Conservation (phyloP, 441 rosid genomes). For the Erodium moschatum region DNA sequence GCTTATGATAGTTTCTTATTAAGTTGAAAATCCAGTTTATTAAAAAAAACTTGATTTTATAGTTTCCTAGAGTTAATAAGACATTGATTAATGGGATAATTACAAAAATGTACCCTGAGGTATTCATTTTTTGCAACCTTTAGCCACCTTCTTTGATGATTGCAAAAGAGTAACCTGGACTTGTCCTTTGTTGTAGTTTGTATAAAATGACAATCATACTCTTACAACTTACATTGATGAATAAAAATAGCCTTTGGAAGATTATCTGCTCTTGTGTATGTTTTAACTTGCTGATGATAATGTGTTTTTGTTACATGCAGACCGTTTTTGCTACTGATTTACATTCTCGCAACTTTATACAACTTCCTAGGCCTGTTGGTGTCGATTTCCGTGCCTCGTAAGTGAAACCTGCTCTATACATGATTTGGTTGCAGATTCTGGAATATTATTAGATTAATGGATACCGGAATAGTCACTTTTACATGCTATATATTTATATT, state of each 20-base stretch:
- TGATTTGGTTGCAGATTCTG: no score
- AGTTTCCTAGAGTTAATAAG: neutral
- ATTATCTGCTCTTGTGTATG: no score
- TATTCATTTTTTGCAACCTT: neutral
- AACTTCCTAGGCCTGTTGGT: slow-evolving; percentile 86
- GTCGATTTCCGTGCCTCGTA: slow-evolving; percentile 97
- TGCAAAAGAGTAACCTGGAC: neutral
- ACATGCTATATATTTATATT: no score
- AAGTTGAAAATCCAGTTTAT: neutral
- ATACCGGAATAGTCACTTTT: no score
- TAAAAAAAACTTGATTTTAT: neutral
- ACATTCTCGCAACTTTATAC: slow-evolving; percentile 68
- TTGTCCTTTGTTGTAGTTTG: neutral
- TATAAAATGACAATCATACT: neutral
- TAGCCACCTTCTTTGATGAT: no score
- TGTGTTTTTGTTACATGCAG: slow-evolving; percentile 34
- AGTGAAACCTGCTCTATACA: slow-evolving; percentile 23
- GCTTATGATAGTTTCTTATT: no score
- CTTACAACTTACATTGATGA: no score
- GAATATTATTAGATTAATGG: no score
- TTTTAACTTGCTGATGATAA: slow-evolving; percentile 7
- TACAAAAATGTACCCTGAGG: neutral
- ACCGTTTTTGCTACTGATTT: slow-evolving; percentile 89
- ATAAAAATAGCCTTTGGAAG: no score
- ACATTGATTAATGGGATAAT: neutral